Base-by-base conservation (phyloP, 2,329 filamentous ascomycete species). In the Penicillium sp. region DNA sequence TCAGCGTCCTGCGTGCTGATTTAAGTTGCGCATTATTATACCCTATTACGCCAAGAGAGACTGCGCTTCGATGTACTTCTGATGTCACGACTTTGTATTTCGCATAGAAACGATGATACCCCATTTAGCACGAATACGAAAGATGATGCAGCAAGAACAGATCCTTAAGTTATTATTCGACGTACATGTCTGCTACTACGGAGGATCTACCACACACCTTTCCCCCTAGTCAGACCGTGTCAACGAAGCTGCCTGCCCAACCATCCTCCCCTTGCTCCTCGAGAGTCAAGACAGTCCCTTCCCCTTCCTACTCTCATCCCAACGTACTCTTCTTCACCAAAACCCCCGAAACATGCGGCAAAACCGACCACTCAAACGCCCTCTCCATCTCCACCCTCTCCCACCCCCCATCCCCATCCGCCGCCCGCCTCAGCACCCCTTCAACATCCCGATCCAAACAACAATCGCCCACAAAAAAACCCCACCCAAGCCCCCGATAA, bases 381-480 rank as follows among this genome's bases (percentile, higher is more conserved):
- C 62, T 67, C 65, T 81, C 75, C 62, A 85, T 58, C n/a, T 82
- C 75, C 50, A 81, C 74, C 60, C 70, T 73, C 39, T 78, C 78
- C 83, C 83, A 85, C 16, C 75, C 73, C 0, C 78, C 79, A 69
- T 79, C 77, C 36, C 53, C 60, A 27, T 72, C 69, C 19, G 79
- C 80, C 14, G 73, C 80, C 7, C 71, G 70, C 53, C 73, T 73
- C 62, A 85, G 66, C 46, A 71, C 78, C 27, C 69, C 66, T 53
- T 73, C 74, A 11, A 82, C 85, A 70, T 83, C 76, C 49, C 83
- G 72, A 66, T 81, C 75, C 60, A 86, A 63, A 55, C 78, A 72
- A 65, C 83, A 86, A 58, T 80, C 79, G 5, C 80, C 82, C 63
- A 84, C 70, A 60, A 82, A 82, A 63, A 80, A 82, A 4, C 76